A percentile compares a stretch with the other conserved stretches of the same genome.
Conservation (phyloP, 2,329 filamentous ascomycete species). For the Shiraia bambusicola region DNA sequence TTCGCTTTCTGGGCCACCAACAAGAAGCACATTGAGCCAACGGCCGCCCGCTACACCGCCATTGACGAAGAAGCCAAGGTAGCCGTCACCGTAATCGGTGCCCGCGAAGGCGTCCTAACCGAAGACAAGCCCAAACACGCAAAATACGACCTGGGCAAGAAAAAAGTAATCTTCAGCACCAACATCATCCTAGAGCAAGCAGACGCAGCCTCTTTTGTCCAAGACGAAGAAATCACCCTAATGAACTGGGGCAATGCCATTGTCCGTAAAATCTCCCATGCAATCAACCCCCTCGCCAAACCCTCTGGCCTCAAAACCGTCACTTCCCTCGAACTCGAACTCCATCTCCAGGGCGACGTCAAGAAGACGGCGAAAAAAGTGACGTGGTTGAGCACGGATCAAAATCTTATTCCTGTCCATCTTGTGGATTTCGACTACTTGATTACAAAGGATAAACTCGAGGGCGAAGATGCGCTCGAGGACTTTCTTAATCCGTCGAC, state of each 20-base stretch:
- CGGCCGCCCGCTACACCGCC: constrained; percentile 52
- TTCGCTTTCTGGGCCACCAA: constrained; percentile 60
- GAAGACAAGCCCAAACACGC: constrained; percentile 83
- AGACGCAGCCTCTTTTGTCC: constrained; percentile 77
- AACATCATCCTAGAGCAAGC: constrained; percentile 81
- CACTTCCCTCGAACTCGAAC: constrained; percentile 72
- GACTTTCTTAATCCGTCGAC: constrained; percentile 78
- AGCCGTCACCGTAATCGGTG: constrained; percentile 67
- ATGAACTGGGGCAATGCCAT: constrained; percentile 97
- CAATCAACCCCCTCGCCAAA: constrained; percentile 53
- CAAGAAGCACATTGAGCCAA: constrained; percentile 56
- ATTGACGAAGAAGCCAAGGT: constrained; percentile 72
- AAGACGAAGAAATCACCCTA: constrained; percentile 87
- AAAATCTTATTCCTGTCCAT: constrained; percentile 78
- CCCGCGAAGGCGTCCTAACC: constrained; percentile 55
- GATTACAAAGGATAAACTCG: constrained; percentile 91
- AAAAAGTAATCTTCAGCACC: constrained; percentile 78
- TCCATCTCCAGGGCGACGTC: constrained; percentile 91
- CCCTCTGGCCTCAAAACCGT: constrained; percentile 53
- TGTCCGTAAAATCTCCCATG: constrained; percentile 65
- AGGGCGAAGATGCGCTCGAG: constrained; percentile 80
- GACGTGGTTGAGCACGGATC: constrained; percentile 82
- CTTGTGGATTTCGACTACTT: constrained; percentile 95
- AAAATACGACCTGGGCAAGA: constrained; percentile 86
- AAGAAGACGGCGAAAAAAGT: constrained; percentile 97